Conservation (phyloP, 2,329 filamentous ascomycete species). For the Arthrobotrys conoides region DNA sequence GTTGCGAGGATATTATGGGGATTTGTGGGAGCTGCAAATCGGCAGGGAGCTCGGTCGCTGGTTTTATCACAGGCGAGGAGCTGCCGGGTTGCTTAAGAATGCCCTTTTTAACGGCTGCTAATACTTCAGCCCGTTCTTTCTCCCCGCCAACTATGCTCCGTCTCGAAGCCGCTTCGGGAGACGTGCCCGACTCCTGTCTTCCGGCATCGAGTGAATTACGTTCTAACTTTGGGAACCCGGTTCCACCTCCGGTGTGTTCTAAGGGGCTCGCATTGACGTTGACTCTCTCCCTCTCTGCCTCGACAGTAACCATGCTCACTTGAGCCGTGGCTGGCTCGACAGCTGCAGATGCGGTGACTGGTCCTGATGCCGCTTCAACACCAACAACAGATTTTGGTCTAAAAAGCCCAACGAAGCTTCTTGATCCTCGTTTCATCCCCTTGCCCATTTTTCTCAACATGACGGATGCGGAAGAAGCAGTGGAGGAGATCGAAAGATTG, state of each 20-base stretch:
- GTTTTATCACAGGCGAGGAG: slow-evolving; percentile 78
- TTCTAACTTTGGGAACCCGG: slow-evolving; percentile 87
- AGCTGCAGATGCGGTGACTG: slow-evolving; percentile 68
- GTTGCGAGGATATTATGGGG: slow-evolving; percentile 48
- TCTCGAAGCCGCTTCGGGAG: slow-evolving; percentile 71
- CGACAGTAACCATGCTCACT: slow-evolving; percentile 94
- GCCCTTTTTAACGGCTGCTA: slow-evolving; percentile 93
- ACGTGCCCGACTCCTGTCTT: slow-evolving; percentile 62
- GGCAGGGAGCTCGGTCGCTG: slow-evolving; percentile 70
- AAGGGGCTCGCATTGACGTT: slow-evolving; percentile 81
- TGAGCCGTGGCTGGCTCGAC: slow-evolving; percentile 80
- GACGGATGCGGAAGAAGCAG: slow-evolving; percentile 88
- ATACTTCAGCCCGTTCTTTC: slow-evolving; percentile 87
- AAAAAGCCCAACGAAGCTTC: slow-evolving; percentile 93
- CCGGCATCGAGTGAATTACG: slow-evolving; percentile 80
- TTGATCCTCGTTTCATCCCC: slow-evolving; percentile 93
- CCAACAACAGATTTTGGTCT: slow-evolving; percentile 92
- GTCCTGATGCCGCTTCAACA: slow-evolving; percentile 78
- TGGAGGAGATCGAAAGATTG: slow-evolving; percentile 91
- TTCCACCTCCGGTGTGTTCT: slow-evolving; percentile 78
- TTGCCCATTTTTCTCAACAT: slow-evolving; percentile 99
- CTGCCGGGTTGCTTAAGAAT: slow-evolving; percentile 90
- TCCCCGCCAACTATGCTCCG: slow-evolving; percentile 95
- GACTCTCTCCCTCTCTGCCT: slow-evolving; percentile 88
- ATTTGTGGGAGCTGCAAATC: slow-evolving; percentile 72